Base-by-base conservation (phyloP, 192 early-diverging fungal genomes). In the Coemansia aciculifera region DNA sequence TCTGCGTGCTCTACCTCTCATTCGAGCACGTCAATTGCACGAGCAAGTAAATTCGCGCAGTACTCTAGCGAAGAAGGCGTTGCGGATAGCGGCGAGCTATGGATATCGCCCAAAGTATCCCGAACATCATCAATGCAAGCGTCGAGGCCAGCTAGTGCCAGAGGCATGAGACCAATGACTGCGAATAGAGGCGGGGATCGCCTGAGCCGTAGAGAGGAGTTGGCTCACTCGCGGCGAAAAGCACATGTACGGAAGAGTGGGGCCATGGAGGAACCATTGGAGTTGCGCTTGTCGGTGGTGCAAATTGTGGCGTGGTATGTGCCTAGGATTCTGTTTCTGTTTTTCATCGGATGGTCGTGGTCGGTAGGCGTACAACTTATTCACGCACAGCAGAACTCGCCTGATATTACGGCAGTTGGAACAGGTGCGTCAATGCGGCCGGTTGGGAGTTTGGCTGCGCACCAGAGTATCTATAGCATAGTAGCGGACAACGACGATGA, bases 31-130 rank as follows among this genome's bases (percentile, higher is more conserved):
- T 57, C 54, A 17, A 12, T 57, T 32, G 29, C 54, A 32, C 54
- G 54, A 15, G 54, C 54, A 5, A 32, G 15, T 32, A 57, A 57
- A 57, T 57, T 57, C 29, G 54, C 54, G 31, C 54, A 57, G 54
- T 57, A 57, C 54, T 57, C 54, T 4, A 57, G 54, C 54, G 54
- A 57, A 31, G 54, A 57, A 15, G 54, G 54, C 6, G 29, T 34
- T n/a, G 78, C 73, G 13, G 75, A 82, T 51, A 68, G 73, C 64
- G 73, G 68, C 13, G 71, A 82, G 68, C 66, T 82, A 62, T 82
- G 79, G 79, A 77, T 82, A 66, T 52, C 75, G 63, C 79, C 79
- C 17, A 77, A 74, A 43, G 21, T 74, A 7, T 66, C 78, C 5
- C 78, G 70, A 5, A 54, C 63, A 27, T 51, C 66, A 3, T 64